Evolutionary conservation across 1,284 basidiomycete species (phyloP), one percentile per base, ranked within the genome.

Genomic region (Marasmius tenuissimus): DNA sequence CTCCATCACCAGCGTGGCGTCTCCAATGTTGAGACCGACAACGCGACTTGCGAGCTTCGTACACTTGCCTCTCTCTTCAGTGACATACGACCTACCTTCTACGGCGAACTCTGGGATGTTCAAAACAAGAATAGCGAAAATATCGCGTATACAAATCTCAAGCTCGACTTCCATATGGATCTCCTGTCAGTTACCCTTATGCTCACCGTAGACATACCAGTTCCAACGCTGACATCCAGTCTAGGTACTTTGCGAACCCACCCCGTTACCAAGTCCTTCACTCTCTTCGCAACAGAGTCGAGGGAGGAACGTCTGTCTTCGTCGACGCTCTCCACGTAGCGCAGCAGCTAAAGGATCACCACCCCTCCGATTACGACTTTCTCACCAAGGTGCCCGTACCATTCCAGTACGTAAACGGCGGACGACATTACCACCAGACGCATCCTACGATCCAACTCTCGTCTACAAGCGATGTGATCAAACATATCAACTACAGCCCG

Each of bases 121-220:
- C 86, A 88, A 74, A 92, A 88, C 65, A 72, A 76, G 52, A 81
- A 92, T 61, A 92, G 91, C 67, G 86, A 84, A 67, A 99, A 99
- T 75, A 94, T 99, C 63, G 97, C 97, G 1, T 98, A 98, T 73
- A 99, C 97, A 6, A 91, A 95, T 73, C 80, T 97, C 18, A 86
- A 94, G 68, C 81, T 99, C 2, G 96, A 92, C 0, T 73, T 97
- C 20, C 97, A 98, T 72, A 95, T 96, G 91, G 96, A 98, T 76
- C 77, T 97, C 0, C 75, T 92, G 93, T 96, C 68, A 66, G 92
- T 81, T 37, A 35, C 55, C 20, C 45, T 27, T 22, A 56, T 49
- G 34, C 35, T 39, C 20, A 33, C 18, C 33, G 18, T 47, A 49
- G 33, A 47, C 37, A 27, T 33, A 52, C 57, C 35, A 12, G 48